Evolutionary conservation across 2,329 filamentous ascomycete species (phyloP).

Genomic region (Epichloe elymi): DNA sequence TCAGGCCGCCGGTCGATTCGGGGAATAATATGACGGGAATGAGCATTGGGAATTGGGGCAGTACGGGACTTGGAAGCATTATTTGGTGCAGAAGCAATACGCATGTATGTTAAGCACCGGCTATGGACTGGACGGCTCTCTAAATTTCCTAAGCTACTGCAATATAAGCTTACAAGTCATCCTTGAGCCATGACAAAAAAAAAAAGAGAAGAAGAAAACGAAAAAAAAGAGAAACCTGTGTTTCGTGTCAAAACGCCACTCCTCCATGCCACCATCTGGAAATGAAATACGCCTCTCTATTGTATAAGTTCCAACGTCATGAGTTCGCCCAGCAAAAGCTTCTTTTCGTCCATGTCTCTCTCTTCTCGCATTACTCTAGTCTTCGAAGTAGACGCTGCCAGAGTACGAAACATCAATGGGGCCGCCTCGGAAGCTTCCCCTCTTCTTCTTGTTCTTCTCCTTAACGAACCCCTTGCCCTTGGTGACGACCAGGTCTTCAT

Average conservation of each 20-base stretch:
- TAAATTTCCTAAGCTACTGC: neutral
- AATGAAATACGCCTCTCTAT: neutral
- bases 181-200: neutral
- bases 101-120: neutral
- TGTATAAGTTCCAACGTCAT: neutral
- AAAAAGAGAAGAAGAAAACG: no score
- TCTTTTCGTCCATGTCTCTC: neutral
- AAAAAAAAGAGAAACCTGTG: neutral
- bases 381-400: slow-evolving; percentile 90
- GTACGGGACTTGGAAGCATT: no score
- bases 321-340: neutral
- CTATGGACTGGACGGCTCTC: neutral
- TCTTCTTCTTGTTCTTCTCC: slow-evolving; percentile 99
- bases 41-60: neutral
- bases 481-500: slow-evolving; percentile 78
- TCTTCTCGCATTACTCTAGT: slow-evolving; percentile 34
- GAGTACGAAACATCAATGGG: slow-evolving; percentile 69
- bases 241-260: neutral
- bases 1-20: no score
- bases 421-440: slow-evolving; percentile 81
- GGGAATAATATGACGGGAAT: neutral
- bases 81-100: no score
- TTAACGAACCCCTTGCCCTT: slow-evolving; percentile 97
- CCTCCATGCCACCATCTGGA: neutral
- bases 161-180: neutral